These are phyloP conservation scores for Incumbomyces delicatus DNA, from an alignment of 2,329 filamentous ascomycete species.

Conservation along the genomic window DNA sequence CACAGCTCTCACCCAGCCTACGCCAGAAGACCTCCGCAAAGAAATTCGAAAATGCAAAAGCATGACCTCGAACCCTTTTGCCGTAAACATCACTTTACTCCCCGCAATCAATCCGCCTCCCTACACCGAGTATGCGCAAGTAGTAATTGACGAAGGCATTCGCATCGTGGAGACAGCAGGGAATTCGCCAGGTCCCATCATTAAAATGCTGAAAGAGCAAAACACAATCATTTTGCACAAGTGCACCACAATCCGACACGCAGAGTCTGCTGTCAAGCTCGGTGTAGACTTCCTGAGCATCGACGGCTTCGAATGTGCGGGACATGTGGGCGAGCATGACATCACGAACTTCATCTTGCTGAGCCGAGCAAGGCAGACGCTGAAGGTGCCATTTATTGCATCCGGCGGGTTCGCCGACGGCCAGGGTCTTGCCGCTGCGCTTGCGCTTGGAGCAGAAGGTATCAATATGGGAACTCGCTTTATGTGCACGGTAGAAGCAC, in stretches of 20 bases:
- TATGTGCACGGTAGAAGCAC: constrained; percentile 90
- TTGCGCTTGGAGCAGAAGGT: constrained; percentile 81
- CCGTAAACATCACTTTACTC: constrained; percentile 88
- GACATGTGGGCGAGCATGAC: constrained; percentile 46
- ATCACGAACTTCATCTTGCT: constrained; percentile 56
- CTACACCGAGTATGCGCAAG: constrained; percentile 83
- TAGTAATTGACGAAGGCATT: constrained; percentile 87
- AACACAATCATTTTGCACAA: constrained; percentile 82
- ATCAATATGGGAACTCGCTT: constrained; percentile 99
- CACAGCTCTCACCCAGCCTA: constrained; percentile 71
- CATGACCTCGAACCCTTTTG: constrained; percentile 60
- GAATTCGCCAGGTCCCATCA: constrained; percentile 83
- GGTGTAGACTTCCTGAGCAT: constrained; percentile 96
- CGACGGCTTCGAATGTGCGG: constrained; percentile 95
- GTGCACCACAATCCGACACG: constrained; percentile 92
- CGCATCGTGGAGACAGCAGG: constrained; percentile 87
- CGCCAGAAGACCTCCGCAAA: constrained; percentile 80
- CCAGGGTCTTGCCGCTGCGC: constrained; percentile 79
- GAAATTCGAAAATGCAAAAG: constrained; percentile 81
- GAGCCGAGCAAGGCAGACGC: constrained; percentile 69
- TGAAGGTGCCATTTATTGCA: constrained; percentile 85
- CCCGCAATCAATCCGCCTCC: constrained; percentile 82
- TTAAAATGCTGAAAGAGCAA: constrained; percentile 73
- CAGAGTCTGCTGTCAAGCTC: constrained; percentile 80
- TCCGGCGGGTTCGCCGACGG: constrained; percentile 94